Evolutionary conservation across 805 yeast species (phyloP).

Genomic region (Scheffersomyces coipomensis): DNA sequence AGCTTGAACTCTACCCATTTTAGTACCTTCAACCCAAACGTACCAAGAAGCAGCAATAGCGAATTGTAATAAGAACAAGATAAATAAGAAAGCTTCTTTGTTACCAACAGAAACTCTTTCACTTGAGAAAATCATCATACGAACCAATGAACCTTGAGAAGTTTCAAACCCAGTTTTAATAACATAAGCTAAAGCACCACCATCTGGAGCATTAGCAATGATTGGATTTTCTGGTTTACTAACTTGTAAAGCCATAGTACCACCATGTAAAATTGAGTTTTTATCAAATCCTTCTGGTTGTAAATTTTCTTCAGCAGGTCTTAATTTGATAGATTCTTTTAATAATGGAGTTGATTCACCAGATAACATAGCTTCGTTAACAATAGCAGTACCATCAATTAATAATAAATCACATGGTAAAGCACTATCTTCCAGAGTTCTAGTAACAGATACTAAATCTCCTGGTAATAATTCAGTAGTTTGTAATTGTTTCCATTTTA

Average conservation of each 20-base stretch:
- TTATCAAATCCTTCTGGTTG: constrained; percentile 84
- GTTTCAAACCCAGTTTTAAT: constrained; percentile 98
- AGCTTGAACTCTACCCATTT: constrained; percentile 92
- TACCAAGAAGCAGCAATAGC: constrained; percentile 97
- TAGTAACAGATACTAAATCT: constrained; percentile 81
- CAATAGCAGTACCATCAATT: constrained; percentile 88
- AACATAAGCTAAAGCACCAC: constrained; percentile 88
- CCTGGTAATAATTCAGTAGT: constrained; percentile 85
- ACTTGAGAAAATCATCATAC: constrained; percentile 96
- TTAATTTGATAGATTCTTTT: constrained; percentile 84
- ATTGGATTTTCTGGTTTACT: constrained; percentile 57
- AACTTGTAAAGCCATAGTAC: constrained; percentile 93
- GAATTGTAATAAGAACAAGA: constrained; percentile 81
- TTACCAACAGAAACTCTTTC: constrained; percentile 96
- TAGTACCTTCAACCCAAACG: constrained; percentile 97
- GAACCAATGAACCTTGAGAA: constrained; percentile 93
- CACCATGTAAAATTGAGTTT: constrained; percentile 88
- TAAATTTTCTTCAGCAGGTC: constrained; percentile 68
- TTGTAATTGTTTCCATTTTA: constrained; percentile 64
- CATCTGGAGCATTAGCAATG: constrained; percentile 76
- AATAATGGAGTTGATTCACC: constrained; percentile 97
- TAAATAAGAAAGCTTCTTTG: constrained; percentile 89
- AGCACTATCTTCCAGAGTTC: constrained; percentile 90
- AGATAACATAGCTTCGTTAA: constrained; percentile 97
- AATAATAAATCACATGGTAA: constrained; percentile 90